Base-by-base conservation (phyloP, 2,329 filamentous ascomycete species). In the Neonectria hederae region DNA sequence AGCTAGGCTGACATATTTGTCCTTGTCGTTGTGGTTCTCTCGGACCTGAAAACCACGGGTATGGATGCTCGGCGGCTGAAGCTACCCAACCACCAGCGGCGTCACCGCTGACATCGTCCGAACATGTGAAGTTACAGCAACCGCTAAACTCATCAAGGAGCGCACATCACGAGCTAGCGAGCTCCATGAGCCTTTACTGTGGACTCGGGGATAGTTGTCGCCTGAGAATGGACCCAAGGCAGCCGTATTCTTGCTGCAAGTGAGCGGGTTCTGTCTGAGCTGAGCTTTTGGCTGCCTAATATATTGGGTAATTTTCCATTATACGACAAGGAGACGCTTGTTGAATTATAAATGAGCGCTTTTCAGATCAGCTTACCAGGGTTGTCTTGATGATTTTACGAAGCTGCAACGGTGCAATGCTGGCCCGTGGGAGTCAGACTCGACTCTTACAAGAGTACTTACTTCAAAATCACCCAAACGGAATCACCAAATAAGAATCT, bases 151-250 rank as follows among this genome's bases (percentile, higher is more conserved):
- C n/a, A 17, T 54, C n/a, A 28, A 38, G 24, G 19, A 17, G 30
- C 19, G 14, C 38, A 30, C 17, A 24, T 21, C 24, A 7, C 26
- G 17, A 14, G 43, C 48, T 35, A 51, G 48, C n/a, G 17, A 51
- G 30, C 5, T 10, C n/a, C 17, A 19, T 30, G 26, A 30, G 46
- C n/a, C n/a, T 58, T 28, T 35, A 19, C 35, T 46, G 54, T 9
- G 14, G 45, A 21, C 10, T 49, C 17, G 53, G 46, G 32, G 43
- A 35, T 54, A 40, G 40, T 40, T 45, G 46, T 43, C 54, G 19
- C 30, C 54, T 42, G n/a, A 42, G 53, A 40, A 40, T 42, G 40
- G 40, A 43, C 51, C 40, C 48, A 57, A 63, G 60, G 60, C 60
- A 63, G 32, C 30, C 22, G 5, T n/a, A 22, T 58, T 38, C 14